A percentile compares a stretch with the other conserved stretches of the same genome.
These are phyloP conservation scores for Stagonosporopsis chrysanthemi DNA, from an alignment of 2,329 filamentous ascomycete species.

Conservation along the genomic window DNA sequence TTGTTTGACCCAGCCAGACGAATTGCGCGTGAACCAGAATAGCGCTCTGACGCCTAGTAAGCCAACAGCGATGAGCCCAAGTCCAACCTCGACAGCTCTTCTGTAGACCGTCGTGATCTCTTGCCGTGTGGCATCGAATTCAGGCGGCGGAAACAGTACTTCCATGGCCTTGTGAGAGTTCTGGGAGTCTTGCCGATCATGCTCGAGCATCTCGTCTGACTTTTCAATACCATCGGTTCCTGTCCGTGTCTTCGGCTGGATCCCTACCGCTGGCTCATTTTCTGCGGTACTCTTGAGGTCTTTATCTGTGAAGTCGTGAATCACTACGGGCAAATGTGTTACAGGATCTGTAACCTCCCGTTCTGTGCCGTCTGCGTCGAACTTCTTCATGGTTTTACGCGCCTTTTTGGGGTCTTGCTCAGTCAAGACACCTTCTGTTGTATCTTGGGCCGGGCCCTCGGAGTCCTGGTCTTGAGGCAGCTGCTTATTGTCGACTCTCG, in stretches of 20 bases:
- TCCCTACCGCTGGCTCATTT: conserved; percentile 54
- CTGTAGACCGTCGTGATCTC: conserved; percentile 57
- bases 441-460: conserved; percentile 48
- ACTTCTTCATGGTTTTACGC: conserved; percentile 60
- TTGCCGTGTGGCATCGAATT: conserved; percentile 54
- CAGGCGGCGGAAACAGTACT: conserved; percentile 62
- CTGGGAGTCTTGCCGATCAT: conserved; percentile 54
- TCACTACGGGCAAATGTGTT: conserved; percentile 72
- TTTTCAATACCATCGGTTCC: conserved; percentile 56
- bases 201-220: conserved; percentile 51
- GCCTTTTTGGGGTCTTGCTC: conserved; percentile 55
- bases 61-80: conserved; percentile 46
- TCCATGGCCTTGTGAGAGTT: conserved; percentile 56
- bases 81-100: conserved; percentile 52
- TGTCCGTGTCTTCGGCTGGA: conserved; percentile 53
- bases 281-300: conserved; percentile 62
- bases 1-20: conserved; percentile 43
- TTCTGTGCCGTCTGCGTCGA: conserved; percentile 56
- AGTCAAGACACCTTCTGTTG: conserved; percentile 51
- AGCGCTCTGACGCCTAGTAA: conserved; percentile 47
- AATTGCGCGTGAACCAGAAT: conserved; percentile 43
- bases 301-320: conserved; percentile 72
- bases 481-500: conserved; percentile 22
- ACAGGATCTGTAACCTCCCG: conserved; percentile 75
- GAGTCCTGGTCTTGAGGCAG: conserved; percentile 31